Percentiles rank a stretch among this genome's conserved stretches.
Evolutionary conservation across 441 rosid genomes (phyloP).

Genomic region (Mallotus japonicus): DNA sequence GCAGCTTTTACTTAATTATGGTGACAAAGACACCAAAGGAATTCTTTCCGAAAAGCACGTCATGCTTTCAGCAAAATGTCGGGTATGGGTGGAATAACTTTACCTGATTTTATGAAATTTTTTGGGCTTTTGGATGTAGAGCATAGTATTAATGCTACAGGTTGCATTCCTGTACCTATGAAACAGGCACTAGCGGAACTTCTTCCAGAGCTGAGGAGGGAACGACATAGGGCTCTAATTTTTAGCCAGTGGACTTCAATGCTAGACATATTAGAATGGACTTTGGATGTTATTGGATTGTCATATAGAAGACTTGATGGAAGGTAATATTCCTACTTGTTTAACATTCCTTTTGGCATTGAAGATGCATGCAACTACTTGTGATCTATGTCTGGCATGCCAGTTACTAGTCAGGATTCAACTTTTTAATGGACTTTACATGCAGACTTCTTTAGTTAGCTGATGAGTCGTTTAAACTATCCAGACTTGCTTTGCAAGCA

Average conservation of each 20-base stretch:
- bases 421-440: neutral
- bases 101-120: neutral
- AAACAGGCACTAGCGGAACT: conserved; percentile 76
- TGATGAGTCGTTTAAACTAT: neutral
- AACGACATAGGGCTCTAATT: conserved; percentile 80
- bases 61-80: conserved; percentile 94
- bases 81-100: conserved; percentile 42
- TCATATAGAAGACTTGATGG: conserved; percentile 91
- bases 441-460: neutral
- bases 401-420: neutral
- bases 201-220: conserved; percentile 65
- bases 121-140: neutral
- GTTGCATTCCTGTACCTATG: conserved; percentile 14
- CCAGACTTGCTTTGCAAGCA: no score
- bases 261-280: conserved; percentile 97
- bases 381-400: neutral
- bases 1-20: conserved; percentile 73
- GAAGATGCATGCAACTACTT: neutral
- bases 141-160: neutral
- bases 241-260: conserved; percentile 99
- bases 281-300: conserved; percentile 82
- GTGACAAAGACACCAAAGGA: conserved; percentile 57
- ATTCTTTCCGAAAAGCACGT: conserved; percentile 79
- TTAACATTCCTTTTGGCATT: neutral
- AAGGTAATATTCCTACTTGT: conserved; percentile 49